Evolutionary conservation across 108 stramenopile genomes (phyloP).

Genomic region (Nitzschia palea): DNA sequence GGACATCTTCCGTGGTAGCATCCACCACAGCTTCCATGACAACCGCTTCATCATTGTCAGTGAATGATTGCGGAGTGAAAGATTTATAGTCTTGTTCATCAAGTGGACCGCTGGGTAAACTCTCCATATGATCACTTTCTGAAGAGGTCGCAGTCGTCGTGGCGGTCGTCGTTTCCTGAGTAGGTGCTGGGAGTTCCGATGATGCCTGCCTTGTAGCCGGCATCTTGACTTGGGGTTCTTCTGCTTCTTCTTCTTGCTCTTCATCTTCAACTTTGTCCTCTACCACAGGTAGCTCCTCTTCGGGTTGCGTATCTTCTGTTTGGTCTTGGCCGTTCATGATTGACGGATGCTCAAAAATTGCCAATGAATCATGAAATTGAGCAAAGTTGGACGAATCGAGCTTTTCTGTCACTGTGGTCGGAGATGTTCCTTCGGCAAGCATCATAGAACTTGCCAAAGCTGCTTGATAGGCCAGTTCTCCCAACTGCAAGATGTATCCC

Average conservation of each 20-base stretch:
- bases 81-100: too few species aligned
- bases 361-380: constrained; percentile 5
- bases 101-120: too few species aligned
- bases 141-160: too few species aligned
- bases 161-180: too few species aligned
- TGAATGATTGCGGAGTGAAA: too few species aligned
- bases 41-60: too few species aligned
- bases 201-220: too few species aligned
- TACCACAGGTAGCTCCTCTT: background rate
- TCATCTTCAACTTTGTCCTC: background rate
- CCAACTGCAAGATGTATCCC: background rate
- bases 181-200: too few species aligned
- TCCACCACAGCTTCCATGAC: too few species aligned
- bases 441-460: background rate
- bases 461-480: constrained; percentile 10
- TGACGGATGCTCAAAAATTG: constrained; percentile 1
- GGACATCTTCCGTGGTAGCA: too few species aligned
- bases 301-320: background rate
- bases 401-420: background rate
- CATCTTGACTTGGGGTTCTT: too few species aligned
- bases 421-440: background rate
- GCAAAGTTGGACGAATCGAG: background rate
- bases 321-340: background rate
- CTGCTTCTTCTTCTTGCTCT: background rate
- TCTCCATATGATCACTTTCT: too few species aligned